Evolutionary conservation across 225 moss, liverwort and hornwort genomes (phyloP).

Genomic region (Polytrichum formosum): DNA sequence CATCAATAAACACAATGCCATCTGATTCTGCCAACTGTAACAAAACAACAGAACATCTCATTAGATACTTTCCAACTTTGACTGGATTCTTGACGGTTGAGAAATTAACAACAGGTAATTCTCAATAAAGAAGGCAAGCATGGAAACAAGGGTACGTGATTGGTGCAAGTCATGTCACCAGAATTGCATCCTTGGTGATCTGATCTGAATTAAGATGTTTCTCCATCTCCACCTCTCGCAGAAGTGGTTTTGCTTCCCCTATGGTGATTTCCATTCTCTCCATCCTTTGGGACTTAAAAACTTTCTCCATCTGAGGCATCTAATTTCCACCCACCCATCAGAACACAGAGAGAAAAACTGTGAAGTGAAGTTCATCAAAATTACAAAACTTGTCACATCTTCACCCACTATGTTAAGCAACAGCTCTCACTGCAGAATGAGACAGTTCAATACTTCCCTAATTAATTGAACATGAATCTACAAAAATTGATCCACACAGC

Average conservation of each 20-base stretch:
- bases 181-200: slow-evolving; percentile 83
- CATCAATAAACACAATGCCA: slow-evolving; percentile 90
- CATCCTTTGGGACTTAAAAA: slow-evolving; percentile 80
- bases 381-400: no score
- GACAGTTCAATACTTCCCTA: no score
- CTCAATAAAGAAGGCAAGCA: no score
- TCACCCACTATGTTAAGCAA: no score
- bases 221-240: slow-evolving; percentile 88
- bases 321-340: slow-evolving; percentile 25
- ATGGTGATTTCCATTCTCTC: slow-evolving; percentile 81
- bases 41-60: no score
- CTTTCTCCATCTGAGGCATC: slow-evolving; percentile 79
- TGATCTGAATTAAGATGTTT: slow-evolving; percentile 83
- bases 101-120: no score
- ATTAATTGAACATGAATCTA: no score
- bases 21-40: slow-evolving; percentile 78
- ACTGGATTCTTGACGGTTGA: no score
- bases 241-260: slow-evolving; percentile 73
- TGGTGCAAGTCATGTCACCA: slow-evolving; percentile 35
- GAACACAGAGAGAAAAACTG: slow-evolving; percentile 2
- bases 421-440: no score
- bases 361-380: background rate
- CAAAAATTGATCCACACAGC: no score
- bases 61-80: no score
- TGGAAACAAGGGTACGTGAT: background rate